Base-by-base conservation (phyloP, 2,329 filamentous ascomycete species). In the Paecilomyces dactylethromorphus region DNA sequence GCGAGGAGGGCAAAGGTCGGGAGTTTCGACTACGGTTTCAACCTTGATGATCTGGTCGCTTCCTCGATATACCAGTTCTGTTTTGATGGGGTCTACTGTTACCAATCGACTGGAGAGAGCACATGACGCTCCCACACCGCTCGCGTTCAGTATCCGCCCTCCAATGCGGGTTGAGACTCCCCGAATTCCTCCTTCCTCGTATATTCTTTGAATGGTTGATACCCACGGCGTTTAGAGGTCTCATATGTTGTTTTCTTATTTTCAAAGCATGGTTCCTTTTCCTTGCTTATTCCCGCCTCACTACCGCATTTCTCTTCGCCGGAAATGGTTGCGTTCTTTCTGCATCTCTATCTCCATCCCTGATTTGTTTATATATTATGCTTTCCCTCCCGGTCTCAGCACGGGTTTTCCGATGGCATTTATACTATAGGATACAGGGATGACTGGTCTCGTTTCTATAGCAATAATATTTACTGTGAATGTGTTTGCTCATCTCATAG, bases 21-120 rank as follows among this genome's bases (percentile, higher is more conserved):
- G 72, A 76, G 55, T 78, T 78, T 54, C 69, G 76, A 29, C 57
- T 77, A 61, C 65, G 74, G 57, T 78, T 78, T 63, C 73, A 76
- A 63, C 75, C 75, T 32, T 78, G 65, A 63, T 15, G 51, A 33
- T 39, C 22, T 45, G 31, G 3, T 26, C 12, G 12, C 56, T 18
- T n/a, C 3, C 35, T 53, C 49, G 31, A 45, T 45, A 52, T 13
- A 26, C 15, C 35, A 29, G 26, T 52, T 52, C 18, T n/a, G 22
- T 52, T 29, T 6, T 45, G n/a, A 18, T 21, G 18, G 15, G 35
- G n/a, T 18, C 3, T n/a, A 10, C 35, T n/a, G 3, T 8, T 39
- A 39, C 35, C 33, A n/a, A 13, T 39, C 35, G 12, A 39, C 15
- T 39, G 35, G 4, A 39, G 26, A 29, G 26, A 39, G 2, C 15